A percentile compares a stretch with the other conserved stretches of the same genome.
These are phyloP conservation scores for Magnaporthales sp. DNA, from an alignment of 2,329 filamentous ascomycete species.

Conservation along the genomic window DNA sequence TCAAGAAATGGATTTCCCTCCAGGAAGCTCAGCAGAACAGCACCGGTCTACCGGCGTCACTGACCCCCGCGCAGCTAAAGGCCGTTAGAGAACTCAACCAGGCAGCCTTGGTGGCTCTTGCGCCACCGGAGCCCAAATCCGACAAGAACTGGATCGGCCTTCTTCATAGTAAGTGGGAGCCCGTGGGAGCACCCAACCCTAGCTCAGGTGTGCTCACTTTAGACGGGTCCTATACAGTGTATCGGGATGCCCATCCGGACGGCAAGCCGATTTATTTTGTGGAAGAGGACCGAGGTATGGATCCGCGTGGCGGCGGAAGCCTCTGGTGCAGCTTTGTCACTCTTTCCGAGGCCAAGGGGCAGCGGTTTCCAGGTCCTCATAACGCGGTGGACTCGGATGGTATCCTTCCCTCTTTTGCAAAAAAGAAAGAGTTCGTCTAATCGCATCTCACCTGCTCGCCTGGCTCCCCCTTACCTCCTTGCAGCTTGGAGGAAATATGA, in stretches of 20 bases:
- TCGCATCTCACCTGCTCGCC: too few species aligned
- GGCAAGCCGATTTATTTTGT: constrained; percentile 12
- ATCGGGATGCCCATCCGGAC: constrained; percentile 15
- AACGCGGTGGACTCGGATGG: constrained; percentile 19
- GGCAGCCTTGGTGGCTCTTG: constrained; percentile 3
- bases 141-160: constrained; percentile 29
- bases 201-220: too few species aligned
- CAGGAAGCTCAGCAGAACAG: constrained; percentile 27
- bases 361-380: constrained; percentile 15
- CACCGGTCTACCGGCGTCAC: constrained; percentile 22
- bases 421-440: constrained; percentile 33
- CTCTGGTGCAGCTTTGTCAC: constrained; percentile 17
- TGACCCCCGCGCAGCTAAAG: constrained; percentile 27
- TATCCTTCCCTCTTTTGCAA: constrained; percentile 26
- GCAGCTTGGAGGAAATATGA: not conserved
- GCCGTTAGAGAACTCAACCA: constrained; percentile 31
- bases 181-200: not conserved
- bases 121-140: constrained; percentile 15
- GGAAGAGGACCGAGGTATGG: constrained; percentile 10
- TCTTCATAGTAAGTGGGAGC: constrained; percentile 22
- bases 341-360: constrained; percentile 15
- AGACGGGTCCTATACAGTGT: constrained; percentile 18
- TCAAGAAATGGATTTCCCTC: constrained; percentile 30
- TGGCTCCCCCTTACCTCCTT: not conserved
- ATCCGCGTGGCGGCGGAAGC: not conserved